Percentiles rank a stretch among this genome's conserved stretches.
phyloP scores from a whole-genome alignment of 768 basidiomycete genomes.

The Lenzites betulinus region DNA sequence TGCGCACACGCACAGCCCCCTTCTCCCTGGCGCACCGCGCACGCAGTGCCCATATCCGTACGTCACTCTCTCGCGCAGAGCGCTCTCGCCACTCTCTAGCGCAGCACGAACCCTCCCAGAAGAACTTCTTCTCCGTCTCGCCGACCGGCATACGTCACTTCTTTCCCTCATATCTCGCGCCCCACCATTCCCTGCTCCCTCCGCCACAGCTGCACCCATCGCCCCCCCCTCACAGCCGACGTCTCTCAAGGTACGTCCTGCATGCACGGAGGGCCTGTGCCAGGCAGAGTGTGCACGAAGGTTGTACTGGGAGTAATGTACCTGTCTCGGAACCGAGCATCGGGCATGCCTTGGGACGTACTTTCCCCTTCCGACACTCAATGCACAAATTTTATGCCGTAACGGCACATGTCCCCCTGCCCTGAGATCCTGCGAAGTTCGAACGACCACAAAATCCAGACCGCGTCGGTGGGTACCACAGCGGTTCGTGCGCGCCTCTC shows the following conservation, averaged over 20 bases:
- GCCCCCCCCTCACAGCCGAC: background rate
- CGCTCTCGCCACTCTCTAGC: conserved; percentile 8
- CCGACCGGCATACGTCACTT: conserved; percentile 17
- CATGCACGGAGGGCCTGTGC: background rate
- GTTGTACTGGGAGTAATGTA: background rate
- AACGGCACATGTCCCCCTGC: background rate
- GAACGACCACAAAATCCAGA: too few relatives aligned
- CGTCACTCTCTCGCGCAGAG: conserved; percentile 10
- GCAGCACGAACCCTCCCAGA: conserved; percentile 13
- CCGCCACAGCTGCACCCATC: background rate
- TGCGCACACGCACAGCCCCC: background rate
- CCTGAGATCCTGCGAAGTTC: background rate
- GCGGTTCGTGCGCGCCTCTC: background rate
- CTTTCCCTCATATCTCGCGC: background rate
- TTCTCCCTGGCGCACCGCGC: background rate
- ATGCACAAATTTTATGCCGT: conserved; percentile 3
- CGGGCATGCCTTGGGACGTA: background rate
- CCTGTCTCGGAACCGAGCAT: background rate
- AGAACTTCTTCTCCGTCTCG: conserved; percentile 16
- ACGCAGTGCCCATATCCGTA: background rate
- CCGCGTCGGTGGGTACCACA: too few relatives aligned
- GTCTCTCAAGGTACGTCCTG: too few relatives aligned
- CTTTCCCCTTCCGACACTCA: conserved; percentile 1
- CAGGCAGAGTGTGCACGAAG: background rate
- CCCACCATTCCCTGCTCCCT: background rate